Conservation (phyloP, 106 monocot genomes). For the Platanthera zijinensis region DNA sequence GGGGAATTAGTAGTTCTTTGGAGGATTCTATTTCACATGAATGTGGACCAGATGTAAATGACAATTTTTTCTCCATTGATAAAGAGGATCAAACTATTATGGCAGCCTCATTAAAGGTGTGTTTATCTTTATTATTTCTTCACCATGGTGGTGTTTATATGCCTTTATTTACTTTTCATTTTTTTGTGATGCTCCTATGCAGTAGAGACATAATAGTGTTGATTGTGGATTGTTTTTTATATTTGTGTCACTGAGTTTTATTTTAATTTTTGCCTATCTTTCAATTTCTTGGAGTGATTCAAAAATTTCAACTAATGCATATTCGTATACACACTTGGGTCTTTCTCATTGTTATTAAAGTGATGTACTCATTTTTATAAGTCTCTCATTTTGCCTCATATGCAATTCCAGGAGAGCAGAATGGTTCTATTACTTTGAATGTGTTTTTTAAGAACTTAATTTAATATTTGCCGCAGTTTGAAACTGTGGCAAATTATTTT, state of each 20-base stretch:
- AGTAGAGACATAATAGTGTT: neutral
- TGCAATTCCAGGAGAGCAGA: too few relatives aligned
- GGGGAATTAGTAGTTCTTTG: constrained; percentile 15
- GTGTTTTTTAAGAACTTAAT: too few relatives aligned
- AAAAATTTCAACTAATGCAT: too few relatives aligned
- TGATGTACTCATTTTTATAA: too few relatives aligned
- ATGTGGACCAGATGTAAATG: constrained; percentile 4
- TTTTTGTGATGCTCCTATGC: neutral
- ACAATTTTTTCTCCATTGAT: constrained; percentile 8
- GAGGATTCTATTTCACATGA: constrained; percentile 15
- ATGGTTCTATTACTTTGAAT: too few relatives aligned
- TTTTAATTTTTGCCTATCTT: neutral
- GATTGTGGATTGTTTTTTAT: neutral
- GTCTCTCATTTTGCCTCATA: too few relatives aligned
- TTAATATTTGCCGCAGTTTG: too few relatives aligned
- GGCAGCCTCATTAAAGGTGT: neutral
- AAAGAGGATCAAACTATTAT: neutral
- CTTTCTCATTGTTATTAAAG: too few relatives aligned
- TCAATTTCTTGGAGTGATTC: neutral
- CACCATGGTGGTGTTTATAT: neutral
- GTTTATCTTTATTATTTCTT: neutral
- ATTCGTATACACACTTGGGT: too few relatives aligned
- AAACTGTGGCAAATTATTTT: too few relatives aligned
- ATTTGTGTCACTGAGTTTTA: neutral
- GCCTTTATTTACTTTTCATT: neutral